Evolutionary conservation across 805 yeast species (phyloP).

Genomic region (Monosporozyma yasuniensis): DNA sequence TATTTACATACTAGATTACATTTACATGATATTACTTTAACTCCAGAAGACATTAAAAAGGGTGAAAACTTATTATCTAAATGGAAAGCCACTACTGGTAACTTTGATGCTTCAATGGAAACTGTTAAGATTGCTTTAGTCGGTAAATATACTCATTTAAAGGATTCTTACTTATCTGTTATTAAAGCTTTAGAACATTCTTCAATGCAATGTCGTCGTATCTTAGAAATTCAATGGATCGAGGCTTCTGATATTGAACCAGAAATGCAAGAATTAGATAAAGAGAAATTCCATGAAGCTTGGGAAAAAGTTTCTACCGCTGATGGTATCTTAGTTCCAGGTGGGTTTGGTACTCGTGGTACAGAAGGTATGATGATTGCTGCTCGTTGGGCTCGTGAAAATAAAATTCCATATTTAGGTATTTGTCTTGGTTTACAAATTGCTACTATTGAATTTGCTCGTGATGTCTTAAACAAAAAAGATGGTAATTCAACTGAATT

Average conservation of each 20-base stretch:
- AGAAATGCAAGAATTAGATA: conserved; percentile 50
- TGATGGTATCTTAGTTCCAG: conserved; percentile 95
- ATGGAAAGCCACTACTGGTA: conserved; percentile 74
- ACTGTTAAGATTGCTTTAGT: conserved; percentile 91
- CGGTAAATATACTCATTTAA: conserved; percentile 92
- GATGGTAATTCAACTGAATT: conserved; percentile 80
- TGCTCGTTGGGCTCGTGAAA: conserved; percentile 97
- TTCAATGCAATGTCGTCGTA: conserved; percentile 79
- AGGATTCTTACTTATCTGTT: conserved; percentile 91
- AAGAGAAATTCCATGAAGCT: conserved; percentile 81
- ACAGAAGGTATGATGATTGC: conserved; percentile 97
- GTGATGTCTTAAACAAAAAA: conserved; percentile 62
- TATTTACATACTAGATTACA: conserved; percentile 62
- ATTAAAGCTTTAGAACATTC: conserved; percentile 94
- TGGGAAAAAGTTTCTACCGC: conserved; percentile 92
- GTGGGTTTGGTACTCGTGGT: conserved; percentile 97
- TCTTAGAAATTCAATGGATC: conserved; percentile 88
- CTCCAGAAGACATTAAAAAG: conserved; percentile 43
- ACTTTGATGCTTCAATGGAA: conserved; percentile 76
- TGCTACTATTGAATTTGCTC: conserved; percentile 88
- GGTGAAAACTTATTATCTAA: conserved; percentile 64
- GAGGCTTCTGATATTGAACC: conserved; percentile 88
- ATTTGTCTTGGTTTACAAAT: conserved; percentile 96
- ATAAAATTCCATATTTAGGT: conserved; percentile 88
- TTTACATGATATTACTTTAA: conserved; percentile 40